Conservation (phyloP, 148 eudicot genomes). For the Polygonum maritimum region DNA sequence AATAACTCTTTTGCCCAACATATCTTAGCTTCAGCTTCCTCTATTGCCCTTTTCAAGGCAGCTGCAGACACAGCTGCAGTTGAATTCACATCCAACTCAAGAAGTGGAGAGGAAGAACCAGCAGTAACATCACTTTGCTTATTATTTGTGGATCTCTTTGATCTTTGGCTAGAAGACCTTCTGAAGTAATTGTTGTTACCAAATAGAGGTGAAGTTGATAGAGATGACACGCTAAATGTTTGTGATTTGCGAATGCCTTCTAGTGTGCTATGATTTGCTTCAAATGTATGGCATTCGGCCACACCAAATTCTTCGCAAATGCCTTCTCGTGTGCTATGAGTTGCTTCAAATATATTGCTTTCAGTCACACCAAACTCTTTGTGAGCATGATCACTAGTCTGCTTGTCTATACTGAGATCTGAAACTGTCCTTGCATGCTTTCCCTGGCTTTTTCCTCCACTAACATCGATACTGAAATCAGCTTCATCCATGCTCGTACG, state of each 20-base stretch:
- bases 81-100: constrained; percentile 70
- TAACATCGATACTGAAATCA: constrained; percentile 5
- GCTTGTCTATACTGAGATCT: constrained; percentile 10
- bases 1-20: constrained; percentile 65
- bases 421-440: constrained; percentile 15
- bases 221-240: constrained; percentile 30
- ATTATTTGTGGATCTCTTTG: constrained; percentile 27
- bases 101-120: constrained; percentile 32
- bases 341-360: constrained; percentile 22
- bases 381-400: constrained; percentile 1
- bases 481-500: constrained; percentile 18
- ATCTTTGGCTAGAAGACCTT: constrained; percentile 27
- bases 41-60: constrained; percentile 68
- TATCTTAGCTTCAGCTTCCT: constrained; percentile 78
- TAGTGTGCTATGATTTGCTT: constrained; percentile 25
- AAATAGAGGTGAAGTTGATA: constrained; percentile 32
- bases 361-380: not conserved
- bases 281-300: constrained; percentile 9
- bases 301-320: constrained; percentile 4
- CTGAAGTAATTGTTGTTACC: constrained; percentile 23
- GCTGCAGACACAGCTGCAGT: constrained; percentile 73
- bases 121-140: constrained; percentile 24
- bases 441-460: constrained; percentile 8
- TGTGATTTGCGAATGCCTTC: constrained; percentile 33
- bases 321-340: constrained; percentile 23